Evolutionary conservation across 257 asterid species (phyloP).

Genomic region (Solanum arcanum): DNA sequence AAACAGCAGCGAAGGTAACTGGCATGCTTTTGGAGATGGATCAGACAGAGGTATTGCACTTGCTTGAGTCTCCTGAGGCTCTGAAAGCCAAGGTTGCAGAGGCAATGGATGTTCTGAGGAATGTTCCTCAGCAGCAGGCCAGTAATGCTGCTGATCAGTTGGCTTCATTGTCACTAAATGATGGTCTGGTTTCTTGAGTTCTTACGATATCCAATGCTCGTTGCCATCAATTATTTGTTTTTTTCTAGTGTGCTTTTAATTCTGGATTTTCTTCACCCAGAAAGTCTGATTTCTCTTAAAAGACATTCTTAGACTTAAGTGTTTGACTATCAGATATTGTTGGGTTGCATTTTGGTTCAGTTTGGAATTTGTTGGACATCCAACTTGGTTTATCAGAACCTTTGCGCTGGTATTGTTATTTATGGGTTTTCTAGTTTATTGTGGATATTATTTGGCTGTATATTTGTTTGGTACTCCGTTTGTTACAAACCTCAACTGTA

Average conservation of each 20-base stretch:
- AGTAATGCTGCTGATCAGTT: conserved; percentile 42
- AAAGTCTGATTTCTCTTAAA: background rate
- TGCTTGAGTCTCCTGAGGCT: conserved; percentile 69
- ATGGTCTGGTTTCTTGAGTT: conserved; percentile 20
- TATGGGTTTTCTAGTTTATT: background rate
- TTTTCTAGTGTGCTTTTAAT: background rate
- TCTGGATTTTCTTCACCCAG: background rate
- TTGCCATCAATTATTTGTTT: background rate
- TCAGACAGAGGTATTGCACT: conserved; percentile 48
- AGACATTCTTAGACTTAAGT: background rate
- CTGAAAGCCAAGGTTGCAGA: conserved; percentile 51
- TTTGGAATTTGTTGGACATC: background rate
- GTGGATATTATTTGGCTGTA: background rate
- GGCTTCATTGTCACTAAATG: conserved; percentile 50
- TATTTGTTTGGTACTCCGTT: background rate
- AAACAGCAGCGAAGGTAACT: conserved; percentile 55
- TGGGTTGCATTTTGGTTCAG: background rate
- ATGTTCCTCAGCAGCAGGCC: conserved; percentile 52
- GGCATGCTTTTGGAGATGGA: conserved; percentile 75
- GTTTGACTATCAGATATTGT: background rate
- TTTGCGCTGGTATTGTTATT: background rate
- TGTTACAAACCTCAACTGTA: background rate
- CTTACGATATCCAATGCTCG: background rate
- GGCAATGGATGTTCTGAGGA: conserved; percentile 48
- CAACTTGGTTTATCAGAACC: background rate